Base-by-base conservation (phyloP, 139 green algal genomes). In the Parachlorella kessleri region DNA sequence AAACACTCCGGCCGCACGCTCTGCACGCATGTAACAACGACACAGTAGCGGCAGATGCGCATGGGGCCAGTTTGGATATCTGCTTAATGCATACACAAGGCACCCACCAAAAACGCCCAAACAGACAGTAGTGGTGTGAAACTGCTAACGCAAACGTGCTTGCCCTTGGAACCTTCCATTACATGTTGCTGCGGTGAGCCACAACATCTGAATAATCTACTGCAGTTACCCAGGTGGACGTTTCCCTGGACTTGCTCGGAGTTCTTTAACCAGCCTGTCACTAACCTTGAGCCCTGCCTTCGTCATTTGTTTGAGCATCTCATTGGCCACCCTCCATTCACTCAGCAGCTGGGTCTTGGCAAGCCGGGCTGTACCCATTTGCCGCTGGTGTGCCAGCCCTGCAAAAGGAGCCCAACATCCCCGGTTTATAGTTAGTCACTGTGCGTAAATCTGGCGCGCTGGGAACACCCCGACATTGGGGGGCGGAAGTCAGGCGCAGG, bases 271-370 rank as follows among this genome's bases (percentile, higher is more conserved):
- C 67, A 18, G 67, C 24, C 26, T 59, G 41, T 24, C 8, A n/a
- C 75, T 68, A 65, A 81, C 76, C 68, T 76, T 41, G 53, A 72
- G 41, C 28, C 76, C 76, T 2, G 40, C 68, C 30, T 54, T 76
- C 53, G 42, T 48, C 76, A 81, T 76, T 8, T 76, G 68, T 14
- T 48, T 53, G 39, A 76, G 55, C 3, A 76, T 70, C 68, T 81
- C 76, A 37, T 81, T 71, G 37, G 66, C 76, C 30, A 81, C 30
- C 6, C 76, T 66, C 76, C 76, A 81, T 36, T 81, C 76, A 37
- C 76, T 81, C 32, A 53, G 68, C 23, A 65, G 33, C 1, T 8
- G 59, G 37, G 3, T 8, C 53, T 28, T 4, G 59, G 35, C 10
- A 5, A 64, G 18, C 48, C 4, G 23, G 23, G 33, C 53, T 5